Evolutionary conservation across 768 basidiomycete genomes (phyloP).

Genomic region (Mycena galopus): DNA sequence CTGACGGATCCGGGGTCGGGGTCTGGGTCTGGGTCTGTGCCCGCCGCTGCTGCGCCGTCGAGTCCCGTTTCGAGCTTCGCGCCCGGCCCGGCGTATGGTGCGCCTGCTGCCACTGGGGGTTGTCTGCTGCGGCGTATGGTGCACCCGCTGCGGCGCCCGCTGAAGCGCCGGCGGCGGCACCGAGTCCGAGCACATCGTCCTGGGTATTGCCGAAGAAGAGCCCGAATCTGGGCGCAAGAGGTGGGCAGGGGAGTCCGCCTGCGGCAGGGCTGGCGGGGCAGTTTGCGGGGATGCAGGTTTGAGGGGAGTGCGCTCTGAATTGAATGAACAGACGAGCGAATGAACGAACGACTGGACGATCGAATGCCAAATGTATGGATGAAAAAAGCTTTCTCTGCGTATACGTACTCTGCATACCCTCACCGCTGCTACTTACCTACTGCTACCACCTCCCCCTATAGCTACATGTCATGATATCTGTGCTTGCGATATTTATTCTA

Average conservation of each 20-base stretch:
- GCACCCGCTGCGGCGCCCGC: too few species aligned
- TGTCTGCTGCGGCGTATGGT: too few species aligned
- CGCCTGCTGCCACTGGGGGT: conserved; percentile 1
- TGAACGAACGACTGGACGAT: background rate
- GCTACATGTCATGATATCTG: too few species aligned
- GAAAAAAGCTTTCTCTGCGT: background rate
- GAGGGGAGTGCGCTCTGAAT: too few species aligned
- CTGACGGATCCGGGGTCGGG: conserved; percentile 18
- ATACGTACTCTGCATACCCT: background rate
- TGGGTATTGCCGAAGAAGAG: conserved; percentile 63
- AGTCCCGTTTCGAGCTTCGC: background rate
- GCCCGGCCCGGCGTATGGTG: background rate
- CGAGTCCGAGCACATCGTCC: conserved; percentile 54
- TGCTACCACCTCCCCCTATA: too few species aligned
- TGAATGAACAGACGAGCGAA: background rate
- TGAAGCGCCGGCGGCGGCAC: background rate
- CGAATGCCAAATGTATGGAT: background rate
- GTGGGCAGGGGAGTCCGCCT: conserved; percentile 13
- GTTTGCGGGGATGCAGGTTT: conserved; percentile 47
- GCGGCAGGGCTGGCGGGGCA: conserved; percentile 38
- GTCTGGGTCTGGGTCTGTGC: too few species aligned
- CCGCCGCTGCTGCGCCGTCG: conserved; percentile 1
- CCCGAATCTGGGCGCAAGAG: background rate
- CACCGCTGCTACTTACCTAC: background rate
- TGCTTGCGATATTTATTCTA: conserved; percentile 6